Evolutionary conservation across 345 rosid genomes (phyloP).

Genomic region (Gossypium arboreum): DNA sequence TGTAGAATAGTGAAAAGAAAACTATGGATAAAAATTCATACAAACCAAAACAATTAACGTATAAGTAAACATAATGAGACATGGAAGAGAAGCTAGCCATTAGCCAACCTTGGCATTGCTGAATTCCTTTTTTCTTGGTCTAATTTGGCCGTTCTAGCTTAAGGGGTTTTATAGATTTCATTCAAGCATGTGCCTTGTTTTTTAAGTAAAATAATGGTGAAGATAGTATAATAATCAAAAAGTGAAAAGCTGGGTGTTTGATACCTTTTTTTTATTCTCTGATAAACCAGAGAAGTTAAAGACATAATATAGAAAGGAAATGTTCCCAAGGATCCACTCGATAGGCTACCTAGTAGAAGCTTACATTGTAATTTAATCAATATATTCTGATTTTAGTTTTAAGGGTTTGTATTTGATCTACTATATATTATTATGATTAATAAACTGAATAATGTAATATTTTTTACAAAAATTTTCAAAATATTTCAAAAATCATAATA

Average conservation of each 20-base stretch:
- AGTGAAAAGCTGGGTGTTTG: background rate
- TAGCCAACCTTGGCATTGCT: background rate
- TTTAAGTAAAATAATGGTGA: background rate
- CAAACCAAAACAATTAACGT: background rate
- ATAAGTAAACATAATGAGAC: background rate
- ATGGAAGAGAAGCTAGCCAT: background rate
- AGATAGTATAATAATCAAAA: background rate
- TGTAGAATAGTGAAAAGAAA: background rate
- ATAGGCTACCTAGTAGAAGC: background rate
- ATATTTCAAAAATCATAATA: too few species aligned
- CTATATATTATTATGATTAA: too few species aligned
- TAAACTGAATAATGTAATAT: background rate
- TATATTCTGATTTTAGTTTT: too few species aligned
- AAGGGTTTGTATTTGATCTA: too few species aligned
- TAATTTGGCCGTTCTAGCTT: background rate
- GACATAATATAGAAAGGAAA: constrained; percentile 4
- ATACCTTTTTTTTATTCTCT: background rate
- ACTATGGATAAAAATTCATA: background rate
- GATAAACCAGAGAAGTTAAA: background rate
- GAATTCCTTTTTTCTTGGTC: background rate
- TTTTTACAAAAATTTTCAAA: too few species aligned
- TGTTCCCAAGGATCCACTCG: background rate
- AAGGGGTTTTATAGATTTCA: background rate
- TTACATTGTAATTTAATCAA: background rate
- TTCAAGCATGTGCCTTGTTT: background rate